Evolutionary conservation across 164 flowering plant species (phyloP).

Genomic region (Dillenia turbinata): DNA sequence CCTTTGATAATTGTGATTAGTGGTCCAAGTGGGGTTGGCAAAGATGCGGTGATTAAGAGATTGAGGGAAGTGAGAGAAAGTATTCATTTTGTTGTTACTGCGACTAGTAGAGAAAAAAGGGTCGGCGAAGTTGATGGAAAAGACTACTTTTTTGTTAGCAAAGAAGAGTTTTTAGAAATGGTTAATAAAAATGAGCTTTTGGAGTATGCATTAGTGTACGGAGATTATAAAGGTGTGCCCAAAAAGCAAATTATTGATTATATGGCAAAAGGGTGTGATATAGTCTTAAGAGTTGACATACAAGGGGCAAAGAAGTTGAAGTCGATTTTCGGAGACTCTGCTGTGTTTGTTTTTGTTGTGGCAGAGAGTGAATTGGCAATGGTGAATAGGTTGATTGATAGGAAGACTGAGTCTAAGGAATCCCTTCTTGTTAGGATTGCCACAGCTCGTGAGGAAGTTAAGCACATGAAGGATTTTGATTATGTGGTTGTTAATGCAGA

Average conservation of each 20-base stretch:
- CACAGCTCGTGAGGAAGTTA: constrained; percentile 80
- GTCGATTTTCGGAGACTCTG: constrained; percentile 58
- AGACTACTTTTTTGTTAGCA: constrained; percentile 77
- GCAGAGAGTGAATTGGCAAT: constrained; percentile 78
- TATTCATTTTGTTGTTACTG: constrained; percentile 85
- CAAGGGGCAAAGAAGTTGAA: constrained; percentile 83
- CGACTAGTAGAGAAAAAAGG: constrained; percentile 72
- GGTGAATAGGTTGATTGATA: constrained; percentile 64
- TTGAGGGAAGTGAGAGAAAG: constrained; percentile 50
- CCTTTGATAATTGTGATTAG: constrained; percentile 80
- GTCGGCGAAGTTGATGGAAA: constrained; percentile 74
- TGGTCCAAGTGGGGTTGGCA: constrained; percentile 94
- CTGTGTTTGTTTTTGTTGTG: constrained; percentile 67
- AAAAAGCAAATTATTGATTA: constrained; percentile 75
- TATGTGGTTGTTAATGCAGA: constrained; percentile 87
- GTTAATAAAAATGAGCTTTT: constrained; percentile 64
- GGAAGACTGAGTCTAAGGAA: constrained; percentile 73
- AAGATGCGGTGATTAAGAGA: constrained; percentile 72
- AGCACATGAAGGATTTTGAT: constrained; percentile 63
- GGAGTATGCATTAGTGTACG: constrained; percentile 93
- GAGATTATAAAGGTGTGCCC: constrained; percentile 94
- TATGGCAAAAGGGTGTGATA: constrained; percentile 75
- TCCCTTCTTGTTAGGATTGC: constrained; percentile 69
- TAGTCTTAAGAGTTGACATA: constrained; percentile 82
- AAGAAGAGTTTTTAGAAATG: constrained; percentile 74